These are phyloP conservation scores for Aspergillus alliaceus DNA, from an alignment of 2,329 filamentous ascomycete species.

Conservation along the genomic window DNA sequence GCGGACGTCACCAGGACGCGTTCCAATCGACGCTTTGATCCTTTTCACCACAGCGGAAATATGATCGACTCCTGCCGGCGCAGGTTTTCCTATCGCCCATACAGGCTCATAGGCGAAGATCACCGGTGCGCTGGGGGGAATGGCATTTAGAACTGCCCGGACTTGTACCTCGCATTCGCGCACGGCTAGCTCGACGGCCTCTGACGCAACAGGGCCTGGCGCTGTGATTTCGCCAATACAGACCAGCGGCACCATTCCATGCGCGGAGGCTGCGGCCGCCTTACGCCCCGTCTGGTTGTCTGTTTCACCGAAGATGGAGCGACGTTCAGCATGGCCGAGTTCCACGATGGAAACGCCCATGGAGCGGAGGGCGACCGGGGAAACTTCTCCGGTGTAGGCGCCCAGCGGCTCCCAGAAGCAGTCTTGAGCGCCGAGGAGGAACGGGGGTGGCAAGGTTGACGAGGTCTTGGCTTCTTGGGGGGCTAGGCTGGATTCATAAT, in stretches of 20 bases:
- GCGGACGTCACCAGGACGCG: slow-evolving; percentile 59
- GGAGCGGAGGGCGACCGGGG: slow-evolving; percentile 64
- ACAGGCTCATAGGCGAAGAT: slow-evolving; percentile 85
- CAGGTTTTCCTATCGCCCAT: slow-evolving; percentile 78
- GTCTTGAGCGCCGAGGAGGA: slow-evolving; percentile 75
- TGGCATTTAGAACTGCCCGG: slow-evolving; percentile 58
- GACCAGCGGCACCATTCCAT: slow-evolving; percentile 73
- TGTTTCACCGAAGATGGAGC: slow-evolving; percentile 72
- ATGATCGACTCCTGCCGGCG: slow-evolving; percentile 71
- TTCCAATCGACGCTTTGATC: slow-evolving; percentile 56
- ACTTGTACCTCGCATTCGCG: slow-evolving; percentile 68
- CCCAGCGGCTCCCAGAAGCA: slow-evolving; percentile 68
- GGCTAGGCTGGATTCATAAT: slow-evolving; percentile 26
- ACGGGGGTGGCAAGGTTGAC: slow-evolving; percentile 40
- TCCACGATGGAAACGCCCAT: slow-evolving; percentile 73
- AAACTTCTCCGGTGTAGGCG: slow-evolving; percentile 76
- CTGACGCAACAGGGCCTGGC: slow-evolving; percentile 46
- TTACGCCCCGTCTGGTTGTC: slow-evolving; percentile 68
- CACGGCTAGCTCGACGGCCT: slow-evolving; percentile 59
- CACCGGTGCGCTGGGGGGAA: slow-evolving; percentile 65
- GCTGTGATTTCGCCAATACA: slow-evolving; percentile 73
- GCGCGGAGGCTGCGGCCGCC: slow-evolving; percentile 64
- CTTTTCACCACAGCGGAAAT: slow-evolving; percentile 69
- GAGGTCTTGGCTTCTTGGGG: slow-evolving; percentile 14
- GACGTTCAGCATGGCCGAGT: slow-evolving; percentile 77